Percentiles rank a stretch among this genome's conserved stretches.
Evolutionary conservation across 2,329 filamentous ascomycete genomes (phyloP).

Genomic region (Xylaria arbuscula): DNA sequence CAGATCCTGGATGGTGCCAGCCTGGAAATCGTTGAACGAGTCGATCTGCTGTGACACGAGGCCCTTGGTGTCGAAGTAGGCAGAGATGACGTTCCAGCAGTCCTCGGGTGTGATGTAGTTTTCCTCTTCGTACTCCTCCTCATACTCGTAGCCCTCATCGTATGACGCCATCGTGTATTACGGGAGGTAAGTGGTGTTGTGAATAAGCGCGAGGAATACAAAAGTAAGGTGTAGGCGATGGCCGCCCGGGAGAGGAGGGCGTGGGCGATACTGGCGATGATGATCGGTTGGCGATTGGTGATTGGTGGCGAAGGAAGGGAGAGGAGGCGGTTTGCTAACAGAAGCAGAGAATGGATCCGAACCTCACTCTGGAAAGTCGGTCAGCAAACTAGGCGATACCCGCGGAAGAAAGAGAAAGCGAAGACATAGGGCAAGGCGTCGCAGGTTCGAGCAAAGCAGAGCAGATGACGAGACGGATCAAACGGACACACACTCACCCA

Average conservation of each 20-base stretch:
- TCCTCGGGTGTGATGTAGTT: conserved; percentile 92
- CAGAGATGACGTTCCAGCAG: conserved; percentile 97
- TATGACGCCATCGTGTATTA: conserved; percentile 63
- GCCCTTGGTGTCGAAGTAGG: conserved; percentile 96
- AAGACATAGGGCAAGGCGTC: not conserved
- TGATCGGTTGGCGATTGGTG: not conserved
- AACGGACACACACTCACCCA: conserved; percentile 18
- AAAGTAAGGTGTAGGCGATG: not conserved
- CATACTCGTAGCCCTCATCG: conserved; percentile 74
- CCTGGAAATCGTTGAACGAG: conserved; percentile 97
- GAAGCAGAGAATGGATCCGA: not conserved
- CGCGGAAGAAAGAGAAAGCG: conserved; percentile 1
- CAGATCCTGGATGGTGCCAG: conserved; percentile 92
- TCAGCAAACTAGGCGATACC: conserved; percentile 25
- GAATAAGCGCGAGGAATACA: not conserved
- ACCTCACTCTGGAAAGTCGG: conserved; percentile 16
- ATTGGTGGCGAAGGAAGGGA: conserved; percentile 3
- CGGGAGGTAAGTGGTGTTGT: not conserved
- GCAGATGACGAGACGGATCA: conserved; percentile 11
- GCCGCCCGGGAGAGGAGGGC: not conserved
- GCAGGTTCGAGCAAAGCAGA: not conserved
- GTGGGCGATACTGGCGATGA: not conserved
- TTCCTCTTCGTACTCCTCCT: conserved; percentile 72
- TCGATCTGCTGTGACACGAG: conserved; percentile 97
- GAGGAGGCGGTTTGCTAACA: not conserved